These are phyloP conservation scores for Stropharia rugosoannulata DNA, from an alignment of 768 basidiomycete genomes.

Conservation along the genomic window DNA sequence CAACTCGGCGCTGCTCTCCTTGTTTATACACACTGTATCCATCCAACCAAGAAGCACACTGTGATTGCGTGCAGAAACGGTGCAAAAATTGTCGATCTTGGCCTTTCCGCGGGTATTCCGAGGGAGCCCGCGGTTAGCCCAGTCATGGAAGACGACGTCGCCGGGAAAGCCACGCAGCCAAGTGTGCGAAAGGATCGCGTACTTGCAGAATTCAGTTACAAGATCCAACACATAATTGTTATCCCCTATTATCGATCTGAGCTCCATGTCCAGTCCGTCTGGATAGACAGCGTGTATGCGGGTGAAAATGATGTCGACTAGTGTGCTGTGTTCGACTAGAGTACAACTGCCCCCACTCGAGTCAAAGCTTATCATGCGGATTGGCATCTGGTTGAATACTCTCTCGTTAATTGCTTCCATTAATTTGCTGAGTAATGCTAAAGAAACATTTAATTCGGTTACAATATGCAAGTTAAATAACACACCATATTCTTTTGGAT, in stretches of 20 bases:
- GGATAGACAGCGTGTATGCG: no score
- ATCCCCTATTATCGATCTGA: no score
- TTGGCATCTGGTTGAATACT: no score
- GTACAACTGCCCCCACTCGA: no score
- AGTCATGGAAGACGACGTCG: neutral
- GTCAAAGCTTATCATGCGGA: neutral
- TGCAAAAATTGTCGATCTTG: neutral
- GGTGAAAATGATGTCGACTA: no score
- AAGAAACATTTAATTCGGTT: no score
- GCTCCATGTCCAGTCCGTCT: neutral
- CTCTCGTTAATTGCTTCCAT: neutral
- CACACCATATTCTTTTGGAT: neutral
- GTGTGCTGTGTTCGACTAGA: no score
- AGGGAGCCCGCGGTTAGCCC: no score
- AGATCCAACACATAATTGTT: neutral
- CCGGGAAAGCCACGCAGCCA: neutral
- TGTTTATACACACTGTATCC: no score
- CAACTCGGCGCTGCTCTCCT: no score
- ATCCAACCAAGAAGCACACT: neutral
- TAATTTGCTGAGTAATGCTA: neutral
- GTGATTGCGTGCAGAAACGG: neutral
- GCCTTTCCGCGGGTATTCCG: no score
- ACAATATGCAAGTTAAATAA: neutral
- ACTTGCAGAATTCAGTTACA: neutral
- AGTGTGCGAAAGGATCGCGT: conserved; percentile 3